Evolutionary conservation across 2,329 filamentous ascomycete genomes (phyloP).

Genomic region (Aspergillus calidoustus): DNA sequence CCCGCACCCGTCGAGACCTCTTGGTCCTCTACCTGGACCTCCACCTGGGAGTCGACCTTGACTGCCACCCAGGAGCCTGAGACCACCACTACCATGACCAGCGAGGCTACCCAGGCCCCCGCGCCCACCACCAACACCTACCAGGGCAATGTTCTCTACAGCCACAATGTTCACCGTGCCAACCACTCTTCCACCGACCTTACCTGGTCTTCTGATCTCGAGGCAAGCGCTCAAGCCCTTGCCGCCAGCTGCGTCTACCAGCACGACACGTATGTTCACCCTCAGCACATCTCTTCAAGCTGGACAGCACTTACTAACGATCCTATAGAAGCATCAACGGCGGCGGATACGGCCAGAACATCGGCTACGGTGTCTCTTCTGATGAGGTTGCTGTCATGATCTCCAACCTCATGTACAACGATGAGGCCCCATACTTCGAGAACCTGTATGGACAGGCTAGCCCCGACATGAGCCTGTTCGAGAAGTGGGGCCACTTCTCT

Average conservation of each 20-base stretch:
- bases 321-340: conserved; percentile 53
- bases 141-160: conserved; percentile 54
- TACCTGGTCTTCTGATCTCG: conserved; percentile 68
- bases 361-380: conserved; percentile 69
- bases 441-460: conserved; percentile 61
- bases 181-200: conserved; percentile 76
- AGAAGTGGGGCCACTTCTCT: conserved; percentile 74
- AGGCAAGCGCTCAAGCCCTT: conserved; percentile 64
- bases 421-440: conserved; percentile 66
- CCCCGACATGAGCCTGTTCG: conserved; percentile 67
- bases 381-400: conserved; percentile 69
- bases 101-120: conserved; percentile 24
- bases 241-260: conserved; percentile 72
- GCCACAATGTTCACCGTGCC: conserved; percentile 84
- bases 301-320: conserved; percentile 13
- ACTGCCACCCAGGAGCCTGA: conserved; percentile 6
- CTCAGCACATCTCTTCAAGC: too few relatives aligned
- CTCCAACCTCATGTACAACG: conserved; percentile 87
- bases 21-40: conserved; percentile 12
- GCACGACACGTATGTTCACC: conserved; percentile 70
- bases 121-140: conserved; percentile 21
- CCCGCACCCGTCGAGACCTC: conserved; percentile 5
- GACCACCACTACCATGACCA: conserved; percentile 17
- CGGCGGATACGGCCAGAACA: conserved; percentile 86
- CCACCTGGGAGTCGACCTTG: conserved; percentile 21